phyloP scores from a whole-genome alignment of 805 yeast species.

The Priceomyces castillae region DNA sequence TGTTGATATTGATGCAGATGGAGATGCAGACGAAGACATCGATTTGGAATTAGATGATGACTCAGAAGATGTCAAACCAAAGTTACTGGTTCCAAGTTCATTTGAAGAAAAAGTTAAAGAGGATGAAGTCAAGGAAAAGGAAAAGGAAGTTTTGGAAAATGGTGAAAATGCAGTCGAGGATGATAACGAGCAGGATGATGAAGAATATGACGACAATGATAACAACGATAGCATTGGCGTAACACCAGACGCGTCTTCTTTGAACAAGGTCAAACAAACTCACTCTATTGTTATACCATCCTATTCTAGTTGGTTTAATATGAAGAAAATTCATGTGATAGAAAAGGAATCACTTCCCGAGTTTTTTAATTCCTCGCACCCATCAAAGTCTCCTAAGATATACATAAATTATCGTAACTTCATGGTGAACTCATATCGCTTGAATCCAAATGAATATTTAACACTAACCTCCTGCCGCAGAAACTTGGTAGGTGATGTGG shows the following conservation, averaged over 20 bases:
- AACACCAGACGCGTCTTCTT: conserved; percentile 15
- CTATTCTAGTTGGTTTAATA: conserved; percentile 81
- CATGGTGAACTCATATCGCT: conserved; percentile 81
- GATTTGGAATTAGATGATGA: not conserved
- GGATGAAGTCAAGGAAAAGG: not conserved
- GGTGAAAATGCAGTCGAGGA: conserved; percentile 6
- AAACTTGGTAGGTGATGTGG: conserved; percentile 88
- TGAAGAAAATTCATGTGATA: conserved; percentile 67
- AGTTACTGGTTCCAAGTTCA: not conserved
- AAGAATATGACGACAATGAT: conserved; percentile 4
- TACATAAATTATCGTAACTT: conserved; percentile 83
- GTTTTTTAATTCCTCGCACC: conserved; percentile 70
- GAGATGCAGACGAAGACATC: not conserved
- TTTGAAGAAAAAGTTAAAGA: not conserved
- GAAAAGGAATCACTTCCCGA: conserved; percentile 87
- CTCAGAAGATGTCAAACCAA: not conserved
- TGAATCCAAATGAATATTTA: conserved; percentile 85
- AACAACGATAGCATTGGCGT: conserved; percentile 2
- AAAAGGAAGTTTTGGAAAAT: not conserved
- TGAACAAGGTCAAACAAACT: conserved; percentile 49
- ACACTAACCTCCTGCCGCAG: conserved; percentile 91
- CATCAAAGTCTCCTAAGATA: conserved; percentile 76
- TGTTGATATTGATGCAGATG: conserved; percentile 10
- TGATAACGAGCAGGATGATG: conserved; percentile 4
- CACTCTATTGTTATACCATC: conserved; percentile 86